Conservation (phyloP, 1,284 basidiomycete species). For the Pascua sp. region DNA sequence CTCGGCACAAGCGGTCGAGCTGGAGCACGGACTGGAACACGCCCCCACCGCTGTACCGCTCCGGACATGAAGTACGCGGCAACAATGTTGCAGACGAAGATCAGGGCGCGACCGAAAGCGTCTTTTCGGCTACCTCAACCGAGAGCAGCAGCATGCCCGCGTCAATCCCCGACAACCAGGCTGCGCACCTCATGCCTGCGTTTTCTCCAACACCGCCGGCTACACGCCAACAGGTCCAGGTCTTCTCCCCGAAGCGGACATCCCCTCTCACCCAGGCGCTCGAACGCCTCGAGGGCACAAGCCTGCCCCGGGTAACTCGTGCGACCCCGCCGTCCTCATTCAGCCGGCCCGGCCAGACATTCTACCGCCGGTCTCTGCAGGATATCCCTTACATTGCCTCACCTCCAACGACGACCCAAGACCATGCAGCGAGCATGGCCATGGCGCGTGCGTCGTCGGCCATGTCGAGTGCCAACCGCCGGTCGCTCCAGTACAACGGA, state of each 20-base stretch:
- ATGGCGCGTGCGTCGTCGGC: slow-evolving; percentile 13
- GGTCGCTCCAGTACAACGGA: slow-evolving; percentile 11
- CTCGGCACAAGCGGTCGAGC: slow-evolving; percentile 29
- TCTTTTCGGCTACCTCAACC: slow-evolving; percentile 5
- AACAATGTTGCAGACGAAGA: slow-evolving; percentile 10
- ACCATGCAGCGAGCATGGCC: slow-evolving; percentile 13
- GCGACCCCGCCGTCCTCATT: slow-evolving; percentile 9
- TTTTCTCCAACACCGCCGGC: neutral
- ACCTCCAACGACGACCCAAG: slow-evolving; percentile 9
- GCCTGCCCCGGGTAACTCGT: neutral
- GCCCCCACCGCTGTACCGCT: slow-evolving; percentile 1
- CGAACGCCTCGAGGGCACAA: slow-evolving; percentile 10
- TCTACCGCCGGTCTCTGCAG: slow-evolving; percentile 18
- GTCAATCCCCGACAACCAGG: slow-evolving; percentile 8
- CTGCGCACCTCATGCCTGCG: neutral
- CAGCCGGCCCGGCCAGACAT: slow-evolving; percentile 2
- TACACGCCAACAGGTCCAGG: neutral
- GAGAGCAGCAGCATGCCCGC: slow-evolving; percentile 11
- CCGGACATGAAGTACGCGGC: neutral
- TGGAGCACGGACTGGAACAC: slow-evolving; percentile 16
- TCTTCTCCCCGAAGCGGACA: slow-evolving; percentile 14
- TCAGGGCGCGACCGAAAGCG: slow-evolving; percentile 11
- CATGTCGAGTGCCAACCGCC: slow-evolving; percentile 17
- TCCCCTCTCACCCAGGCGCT: slow-evolving; percentile 14
- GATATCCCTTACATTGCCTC: slow-evolving; percentile 19